A percentile compares a stretch with the other conserved stretches of the same genome.
Evolutionary conservation across 2,329 filamentous ascomycete species (phyloP).

Genomic region (Pseudovirgaria hyperparasitica): DNA sequence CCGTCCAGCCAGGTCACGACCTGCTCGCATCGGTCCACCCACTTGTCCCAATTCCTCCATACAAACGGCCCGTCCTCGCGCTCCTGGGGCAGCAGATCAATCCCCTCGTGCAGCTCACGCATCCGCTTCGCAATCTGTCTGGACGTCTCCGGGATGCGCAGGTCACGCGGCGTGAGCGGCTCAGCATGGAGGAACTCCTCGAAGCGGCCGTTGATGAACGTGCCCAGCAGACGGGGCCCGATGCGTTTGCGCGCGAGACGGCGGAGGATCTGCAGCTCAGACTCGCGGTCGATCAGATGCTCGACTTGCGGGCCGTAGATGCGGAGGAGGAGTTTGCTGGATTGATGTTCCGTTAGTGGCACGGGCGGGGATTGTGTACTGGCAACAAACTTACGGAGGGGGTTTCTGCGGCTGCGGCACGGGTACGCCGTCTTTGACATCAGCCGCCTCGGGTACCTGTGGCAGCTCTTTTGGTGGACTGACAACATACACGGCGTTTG

Average conservation of each 20-base stretch:
- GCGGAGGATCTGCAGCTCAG: conserved; percentile 73
- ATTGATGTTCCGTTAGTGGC: conserved; percentile 6
- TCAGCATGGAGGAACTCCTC: conserved; percentile 86
- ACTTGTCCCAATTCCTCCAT: conserved; percentile 91
- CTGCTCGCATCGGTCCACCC: conserved; percentile 57
- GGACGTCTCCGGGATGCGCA: conserved; percentile 72
- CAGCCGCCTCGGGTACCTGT: conserved; percentile 17
- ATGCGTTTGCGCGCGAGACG: conserved; percentile 86
- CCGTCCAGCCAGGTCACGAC: conserved; percentile 46
- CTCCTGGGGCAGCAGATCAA: conserved; percentile 73
- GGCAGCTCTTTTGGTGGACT: conserved; percentile 58
- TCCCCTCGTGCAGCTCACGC: conserved; percentile 87
- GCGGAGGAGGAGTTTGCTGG: conserved; percentile 67
- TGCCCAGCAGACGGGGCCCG: conserved; percentile 79
- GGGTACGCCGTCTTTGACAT: conserved; percentile 26
- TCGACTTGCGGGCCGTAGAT: conserved; percentile 94
- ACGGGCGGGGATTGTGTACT: background rate
- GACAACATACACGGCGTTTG: conserved; percentile 93
- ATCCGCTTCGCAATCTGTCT: conserved; percentile 94
- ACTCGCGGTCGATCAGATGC: conserved; percentile 87
- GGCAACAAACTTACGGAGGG: conserved; percentile 36
- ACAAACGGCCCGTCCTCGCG: conserved; percentile 67
- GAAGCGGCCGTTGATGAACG: conserved; percentile 88
- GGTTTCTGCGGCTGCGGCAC: conserved; percentile 29
- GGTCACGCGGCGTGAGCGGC: conserved; percentile 61